Conservation (phyloP, 306 rosid species). For the Nissolia schottii region DNA sequence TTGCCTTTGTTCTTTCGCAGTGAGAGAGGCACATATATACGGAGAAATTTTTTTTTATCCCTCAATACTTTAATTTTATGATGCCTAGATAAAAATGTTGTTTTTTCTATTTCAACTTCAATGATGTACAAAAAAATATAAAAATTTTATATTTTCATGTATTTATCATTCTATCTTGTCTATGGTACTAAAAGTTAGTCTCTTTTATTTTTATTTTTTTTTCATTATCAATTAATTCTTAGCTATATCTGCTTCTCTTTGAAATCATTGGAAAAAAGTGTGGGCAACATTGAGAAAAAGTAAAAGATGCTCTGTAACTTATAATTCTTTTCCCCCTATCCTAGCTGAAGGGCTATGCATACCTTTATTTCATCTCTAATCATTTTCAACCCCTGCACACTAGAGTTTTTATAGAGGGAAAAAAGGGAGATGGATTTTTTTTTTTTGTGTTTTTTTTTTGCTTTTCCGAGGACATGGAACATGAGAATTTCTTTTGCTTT, state of each 20-base stretch:
- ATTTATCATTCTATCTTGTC: too few species aligned
- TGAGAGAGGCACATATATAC: too few species aligned
- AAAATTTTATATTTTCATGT: too few species aligned
- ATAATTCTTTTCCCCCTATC: background rate
- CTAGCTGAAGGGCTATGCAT: background rate
- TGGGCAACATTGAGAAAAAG: slow-evolving; percentile 18
- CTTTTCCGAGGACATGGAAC: slow-evolving; percentile 18
- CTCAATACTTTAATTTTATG: too few species aligned
- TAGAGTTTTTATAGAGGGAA: background rate
- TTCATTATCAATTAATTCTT: background rate
- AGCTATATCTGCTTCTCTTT: slow-evolving; percentile 11
- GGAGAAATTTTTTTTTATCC: too few species aligned
- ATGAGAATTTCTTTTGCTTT: background rate
- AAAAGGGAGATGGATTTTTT: background rate
- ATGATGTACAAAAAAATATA: too few species aligned
- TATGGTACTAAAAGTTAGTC: too few species aligned
- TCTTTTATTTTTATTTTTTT: background rate
- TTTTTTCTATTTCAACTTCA: too few species aligned
- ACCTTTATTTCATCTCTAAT: slow-evolving; percentile 37
- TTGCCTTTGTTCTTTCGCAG: background rate
- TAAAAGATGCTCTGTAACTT: slow-evolving; percentile 31
- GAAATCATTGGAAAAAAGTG: slow-evolving; percentile 12
- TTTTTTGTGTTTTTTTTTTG: slow-evolving; percentile 13
- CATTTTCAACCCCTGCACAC: slow-evolving; percentile 34
- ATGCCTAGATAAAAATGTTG: too few species aligned